phyloP scores from a whole-genome alignment of 768 basidiomycete species.

The Mycena galopus region DNA sequence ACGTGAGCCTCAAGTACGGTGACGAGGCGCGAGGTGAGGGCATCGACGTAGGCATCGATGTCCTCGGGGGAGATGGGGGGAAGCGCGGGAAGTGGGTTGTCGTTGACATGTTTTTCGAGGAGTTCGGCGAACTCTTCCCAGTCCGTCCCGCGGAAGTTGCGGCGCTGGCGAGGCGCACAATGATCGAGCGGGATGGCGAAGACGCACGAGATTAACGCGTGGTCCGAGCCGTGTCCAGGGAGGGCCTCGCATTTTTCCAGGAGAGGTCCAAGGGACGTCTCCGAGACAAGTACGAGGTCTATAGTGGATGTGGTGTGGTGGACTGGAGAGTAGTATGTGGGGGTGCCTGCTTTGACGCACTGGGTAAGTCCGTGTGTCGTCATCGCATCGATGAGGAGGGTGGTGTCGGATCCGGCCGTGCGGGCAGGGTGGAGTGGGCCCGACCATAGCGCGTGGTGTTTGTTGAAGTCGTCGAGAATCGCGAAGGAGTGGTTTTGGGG shows the following conservation, averaged over 20 bases:
- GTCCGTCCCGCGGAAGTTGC: slow-evolving; percentile 10
- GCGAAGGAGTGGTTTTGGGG: not conserved
- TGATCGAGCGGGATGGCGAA: not conserved
- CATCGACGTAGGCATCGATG: not conserved
- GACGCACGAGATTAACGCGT: not conserved
- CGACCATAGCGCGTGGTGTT: not conserved
- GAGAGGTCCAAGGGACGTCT: too few species aligned
- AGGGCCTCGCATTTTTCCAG: too few species aligned
- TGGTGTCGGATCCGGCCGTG: not conserved
- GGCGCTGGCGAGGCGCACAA: not conserved
- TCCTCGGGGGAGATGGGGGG: not conserved
- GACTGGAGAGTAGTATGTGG: not conserved
- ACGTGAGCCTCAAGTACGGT: not conserved
- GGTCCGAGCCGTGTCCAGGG: not conserved
- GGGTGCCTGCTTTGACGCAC: not conserved
- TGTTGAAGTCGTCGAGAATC: not conserved
- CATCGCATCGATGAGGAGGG: slow-evolving; percentile 1
- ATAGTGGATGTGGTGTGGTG: slow-evolving; percentile 15
- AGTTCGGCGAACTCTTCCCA: slow-evolving; percentile 1
- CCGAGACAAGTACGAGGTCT: not conserved
- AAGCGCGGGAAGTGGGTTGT: not conserved
- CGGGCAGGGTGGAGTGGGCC: too few species aligned
- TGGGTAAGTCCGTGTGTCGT: not conserved
- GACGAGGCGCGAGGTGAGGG: not conserved
- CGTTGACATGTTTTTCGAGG: not conserved